phyloP scores from a whole-genome alignment of 2,329 filamentous ascomycete genomes.

The Colletotrichum australisinense region DNA sequence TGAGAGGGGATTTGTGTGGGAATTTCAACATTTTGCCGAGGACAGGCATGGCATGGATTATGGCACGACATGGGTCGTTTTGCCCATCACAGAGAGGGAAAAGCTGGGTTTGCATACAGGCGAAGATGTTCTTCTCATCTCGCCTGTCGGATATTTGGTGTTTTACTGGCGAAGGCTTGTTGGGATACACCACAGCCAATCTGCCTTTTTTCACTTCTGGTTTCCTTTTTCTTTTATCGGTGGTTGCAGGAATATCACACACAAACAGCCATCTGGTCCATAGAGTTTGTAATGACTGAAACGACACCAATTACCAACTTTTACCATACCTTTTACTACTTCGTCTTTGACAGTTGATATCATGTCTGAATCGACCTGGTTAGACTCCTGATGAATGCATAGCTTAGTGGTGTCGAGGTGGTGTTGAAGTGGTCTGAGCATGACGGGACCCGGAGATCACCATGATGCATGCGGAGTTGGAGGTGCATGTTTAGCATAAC shows the following conservation, averaged over 20 bases:
- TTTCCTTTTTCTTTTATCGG: neutral
- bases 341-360: no score
- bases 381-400: neutral
- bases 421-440: neutral
- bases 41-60: neutral
- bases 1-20: neutral
- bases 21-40: slow-evolving; percentile 1
- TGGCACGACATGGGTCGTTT: neutral
- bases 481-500: neutral
- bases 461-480: slow-evolving; percentile 16
- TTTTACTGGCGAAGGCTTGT: slow-evolving; percentile 3
- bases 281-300: slow-evolving; percentile 25
- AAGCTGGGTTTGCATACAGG: slow-evolving; percentile 19
- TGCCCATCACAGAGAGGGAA: slow-evolving; percentile 1
- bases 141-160: slow-evolving; percentile 22
- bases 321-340: neutral
- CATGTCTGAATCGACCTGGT: neutral
- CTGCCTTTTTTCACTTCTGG: neutral
- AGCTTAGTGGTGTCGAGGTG: neutral
- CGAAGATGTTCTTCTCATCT: slow-evolving; percentile 1
- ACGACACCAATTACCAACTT: slow-evolving; percentile 25
- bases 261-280: neutral
- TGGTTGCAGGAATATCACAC: slow-evolving; percentile 30
- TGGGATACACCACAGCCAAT: neutral
- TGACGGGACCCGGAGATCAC: slow-evolving; percentile 7